Conservation (phyloP, 2,329 filamentous ascomycete species). For the Sclerotinia nivalis region DNA sequence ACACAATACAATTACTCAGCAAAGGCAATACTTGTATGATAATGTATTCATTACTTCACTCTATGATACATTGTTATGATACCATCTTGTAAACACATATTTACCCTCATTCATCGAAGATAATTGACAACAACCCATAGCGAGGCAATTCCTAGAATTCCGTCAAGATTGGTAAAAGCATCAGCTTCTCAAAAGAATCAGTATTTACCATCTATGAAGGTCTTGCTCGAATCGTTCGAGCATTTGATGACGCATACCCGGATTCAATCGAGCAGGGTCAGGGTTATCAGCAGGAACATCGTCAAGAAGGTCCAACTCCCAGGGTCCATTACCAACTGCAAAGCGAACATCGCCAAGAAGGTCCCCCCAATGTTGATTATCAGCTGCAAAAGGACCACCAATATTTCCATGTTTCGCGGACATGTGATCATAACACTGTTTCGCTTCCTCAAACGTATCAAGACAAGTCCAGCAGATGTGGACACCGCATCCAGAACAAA, state of each 20-base stretch:
- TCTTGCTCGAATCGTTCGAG: background rate
- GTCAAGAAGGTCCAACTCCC: too few relatives aligned
- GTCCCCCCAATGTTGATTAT: too few relatives aligned
- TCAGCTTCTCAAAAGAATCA: background rate
- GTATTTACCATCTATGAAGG: background rate
- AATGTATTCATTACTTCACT: background rate
- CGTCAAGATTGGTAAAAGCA: background rate
- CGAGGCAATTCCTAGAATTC: background rate
- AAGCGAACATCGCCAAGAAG: too few relatives aligned
- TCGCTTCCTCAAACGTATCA: conserved; percentile 38
- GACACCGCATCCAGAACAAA: conserved; percentile 44
- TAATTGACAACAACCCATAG: background rate
- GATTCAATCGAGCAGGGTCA: background rate
- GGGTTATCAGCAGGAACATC: background rate
- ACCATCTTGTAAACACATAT: background rate
- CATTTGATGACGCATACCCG: background rate
- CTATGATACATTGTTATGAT: background rate
- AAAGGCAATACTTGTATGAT: background rate
- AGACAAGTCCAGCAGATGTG: conserved; percentile 54
- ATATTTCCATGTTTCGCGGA: conserved; percentile 18
- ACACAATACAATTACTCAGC: background rate
- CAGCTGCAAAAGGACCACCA: background rate
- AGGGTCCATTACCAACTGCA: too few relatives aligned
- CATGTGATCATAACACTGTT: conserved; percentile 37
- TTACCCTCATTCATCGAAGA: background rate